Base-by-base conservation (phyloP, 2,329 filamentous ascomycete species). In the Orbilia quercus region DNA sequence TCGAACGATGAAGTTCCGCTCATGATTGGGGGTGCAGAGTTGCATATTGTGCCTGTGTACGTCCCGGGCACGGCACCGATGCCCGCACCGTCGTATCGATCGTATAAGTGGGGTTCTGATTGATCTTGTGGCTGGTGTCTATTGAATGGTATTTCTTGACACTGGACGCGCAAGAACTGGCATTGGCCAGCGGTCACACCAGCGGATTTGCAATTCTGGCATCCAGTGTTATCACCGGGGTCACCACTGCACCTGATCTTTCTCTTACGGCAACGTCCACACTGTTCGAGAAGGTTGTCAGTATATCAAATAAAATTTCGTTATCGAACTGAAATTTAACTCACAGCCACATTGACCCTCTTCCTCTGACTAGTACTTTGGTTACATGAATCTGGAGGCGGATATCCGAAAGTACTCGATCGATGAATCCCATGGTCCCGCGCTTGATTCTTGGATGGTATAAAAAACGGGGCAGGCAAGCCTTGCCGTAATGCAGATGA, bases 231-330 rank as follows among this genome's bases (percentile, higher is more conserved):
- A 78, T 89, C 87, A 31, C 90, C 90, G 34, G 85, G 84, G 79
- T 96, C 92, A 45, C 94, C 94, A 78, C 91, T 96, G 82, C 94
- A 98, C 77, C 91, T 90, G 78, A 98, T 98, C 84, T 98, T 98
- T 70, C 94, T 87, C 82, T 94, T 93, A 73, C 94, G 88, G 81
- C 94, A 98, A 76, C 94, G 88, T 36, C 88, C 87, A 80, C 94
- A 98, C 94, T 97, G 76, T 77, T 47, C 18, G n/a, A 50, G n/a
- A 7, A 7, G n/a, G 16, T 47, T 5, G 28, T 31, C 16, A 54
- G 50, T 12, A 54, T 38, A 38, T 14, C 18, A 42, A 7, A 40
- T 31, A 9, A 6, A 1, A 3, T 23, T 38, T 38, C n/a, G 38
- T 76, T 31, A n/a, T 40, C 11, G 12, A 16, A 12, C 28, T 22